phyloP scores from a whole-genome alignment of 1,284 basidiomycete genomes.

The Rhodotorula mucilaginosa region DNA sequence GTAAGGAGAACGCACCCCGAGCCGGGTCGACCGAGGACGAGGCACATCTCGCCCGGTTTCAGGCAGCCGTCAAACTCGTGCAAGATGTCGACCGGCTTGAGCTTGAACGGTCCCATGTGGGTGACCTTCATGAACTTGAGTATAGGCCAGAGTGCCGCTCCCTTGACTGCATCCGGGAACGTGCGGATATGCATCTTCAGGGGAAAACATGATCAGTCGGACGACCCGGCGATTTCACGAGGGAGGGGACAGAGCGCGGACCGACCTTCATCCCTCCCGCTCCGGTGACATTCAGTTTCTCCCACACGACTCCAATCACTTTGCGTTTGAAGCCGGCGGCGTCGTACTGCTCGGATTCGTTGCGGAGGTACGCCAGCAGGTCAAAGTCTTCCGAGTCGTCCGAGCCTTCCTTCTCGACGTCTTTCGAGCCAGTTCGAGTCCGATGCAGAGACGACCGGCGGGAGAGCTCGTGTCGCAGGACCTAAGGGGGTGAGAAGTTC shows the following conservation, averaged over 20 bases:
- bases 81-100: slow-evolving; percentile 45
- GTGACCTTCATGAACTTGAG: slow-evolving; percentile 46
- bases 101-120: slow-evolving; percentile 41
- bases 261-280: slow-evolving; percentile 20
- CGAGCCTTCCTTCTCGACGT: slow-evolving; percentile 33
- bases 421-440: slow-evolving; percentile 36
- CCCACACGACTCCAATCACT: slow-evolving; percentile 70
- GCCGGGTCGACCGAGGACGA: slow-evolving; percentile 56
- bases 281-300: slow-evolving; percentile 57
- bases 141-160: slow-evolving; percentile 61
- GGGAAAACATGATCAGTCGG: neutral
- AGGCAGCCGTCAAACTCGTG: slow-evolving; percentile 66
- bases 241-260: no score
- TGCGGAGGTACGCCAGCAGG: slow-evolving; percentile 70
- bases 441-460: slow-evolving; percentile 32
- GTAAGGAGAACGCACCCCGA: slow-evolving; percentile 19
- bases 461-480: slow-evolving; percentile 20
- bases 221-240: neutral
- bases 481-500: neutral
- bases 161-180: slow-evolving; percentile 60
- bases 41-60: slow-evolving; percentile 62
- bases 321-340: slow-evolving; percentile 75
- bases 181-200: slow-evolving; percentile 60
- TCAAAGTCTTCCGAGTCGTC: slow-evolving; percentile 56
- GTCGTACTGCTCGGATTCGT: slow-evolving; percentile 59